These are phyloP conservation scores for Globisporangium parvum DNA, from an alignment of 352 stramenopile genomes.

Conservation along the genomic window DNA sequence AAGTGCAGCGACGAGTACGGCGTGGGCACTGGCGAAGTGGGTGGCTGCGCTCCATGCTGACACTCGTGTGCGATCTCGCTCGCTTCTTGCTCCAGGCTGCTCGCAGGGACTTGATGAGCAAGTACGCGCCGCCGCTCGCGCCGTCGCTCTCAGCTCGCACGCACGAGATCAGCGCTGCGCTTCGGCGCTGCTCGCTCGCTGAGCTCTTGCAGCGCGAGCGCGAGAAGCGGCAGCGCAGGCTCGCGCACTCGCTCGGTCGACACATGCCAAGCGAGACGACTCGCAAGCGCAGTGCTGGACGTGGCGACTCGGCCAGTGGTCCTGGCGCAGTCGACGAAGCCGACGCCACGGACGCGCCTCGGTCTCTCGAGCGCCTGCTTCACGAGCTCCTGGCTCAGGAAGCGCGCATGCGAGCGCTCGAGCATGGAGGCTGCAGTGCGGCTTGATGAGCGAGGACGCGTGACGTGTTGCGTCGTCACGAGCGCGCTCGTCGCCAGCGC, in stretches of 20 bases:
- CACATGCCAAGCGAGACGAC: no score
- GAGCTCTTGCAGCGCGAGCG: conserved; percentile 12
- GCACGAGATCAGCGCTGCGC: conserved; percentile 18
- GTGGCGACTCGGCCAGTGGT: no score
- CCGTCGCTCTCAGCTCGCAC: conserved; percentile 23
- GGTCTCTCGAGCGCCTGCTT: not conserved
- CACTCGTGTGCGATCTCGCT: not conserved
- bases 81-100: conserved; percentile 7
- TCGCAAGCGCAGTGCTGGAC: no score
- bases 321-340: not conserved
- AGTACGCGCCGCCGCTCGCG: conserved; percentile 16
- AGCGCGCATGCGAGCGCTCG: conserved; percentile 1
- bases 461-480: no score
- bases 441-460: not conserved
- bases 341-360: not conserved
- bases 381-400: not conserved
- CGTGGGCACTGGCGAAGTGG: no score
- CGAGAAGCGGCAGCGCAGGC: conserved; percentile 7
- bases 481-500: no score
- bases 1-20: conserved; percentile 6
- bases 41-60: not conserved
- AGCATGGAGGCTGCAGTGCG: not conserved
- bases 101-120: conserved; percentile 6
- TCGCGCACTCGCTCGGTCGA: not conserved
- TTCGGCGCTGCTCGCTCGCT: conserved; percentile 10